Conservation (phyloP, 2,329 filamentous ascomycete genomes). For the Exophiala xenobiotica region DNA sequence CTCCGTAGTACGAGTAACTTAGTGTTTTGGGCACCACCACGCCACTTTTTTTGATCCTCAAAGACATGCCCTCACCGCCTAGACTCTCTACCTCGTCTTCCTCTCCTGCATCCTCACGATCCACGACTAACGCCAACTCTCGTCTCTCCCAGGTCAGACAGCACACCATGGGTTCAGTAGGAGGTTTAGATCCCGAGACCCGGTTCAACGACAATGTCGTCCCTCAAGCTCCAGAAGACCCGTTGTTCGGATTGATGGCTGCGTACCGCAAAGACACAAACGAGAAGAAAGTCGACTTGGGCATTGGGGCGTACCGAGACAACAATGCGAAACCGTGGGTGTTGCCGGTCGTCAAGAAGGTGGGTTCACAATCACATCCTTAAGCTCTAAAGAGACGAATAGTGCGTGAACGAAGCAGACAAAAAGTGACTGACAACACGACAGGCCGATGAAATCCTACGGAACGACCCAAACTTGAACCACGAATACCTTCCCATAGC, state of each 20-base stretch:
- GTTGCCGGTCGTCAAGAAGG: slow-evolving; percentile 93
- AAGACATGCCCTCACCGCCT: slow-evolving; percentile 4
- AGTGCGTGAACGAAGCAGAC: neutral
- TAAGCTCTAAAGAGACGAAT: too few relatives aligned
- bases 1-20: too few relatives aligned
- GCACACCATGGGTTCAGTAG: slow-evolving; percentile 64
- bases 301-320: slow-evolving; percentile 92
- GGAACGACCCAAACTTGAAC: slow-evolving; percentile 84
- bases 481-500: slow-evolving; percentile 98
- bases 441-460: slow-evolving; percentile 81
- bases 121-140: slow-evolving; percentile 40
- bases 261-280: slow-evolving; percentile 78
- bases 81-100: slow-evolving; percentile 31
- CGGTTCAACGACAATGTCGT: slow-evolving; percentile 75
- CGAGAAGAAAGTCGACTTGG: slow-evolving; percentile 85
- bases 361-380: too few relatives aligned
- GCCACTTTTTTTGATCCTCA: neutral
- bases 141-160: slow-evolving; percentile 61
- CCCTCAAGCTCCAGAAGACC: slow-evolving; percentile 89
- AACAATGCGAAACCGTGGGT: slow-evolving; percentile 97
- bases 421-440: neutral
- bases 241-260: slow-evolving; percentile 88
- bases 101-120: slow-evolving; percentile 49
- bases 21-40: neutral
- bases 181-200: slow-evolving; percentile 40